These are phyloP conservation scores for Monosporozyma solicola DNA, from an alignment of 805 yeast genomes.

Conservation along the genomic window DNA sequence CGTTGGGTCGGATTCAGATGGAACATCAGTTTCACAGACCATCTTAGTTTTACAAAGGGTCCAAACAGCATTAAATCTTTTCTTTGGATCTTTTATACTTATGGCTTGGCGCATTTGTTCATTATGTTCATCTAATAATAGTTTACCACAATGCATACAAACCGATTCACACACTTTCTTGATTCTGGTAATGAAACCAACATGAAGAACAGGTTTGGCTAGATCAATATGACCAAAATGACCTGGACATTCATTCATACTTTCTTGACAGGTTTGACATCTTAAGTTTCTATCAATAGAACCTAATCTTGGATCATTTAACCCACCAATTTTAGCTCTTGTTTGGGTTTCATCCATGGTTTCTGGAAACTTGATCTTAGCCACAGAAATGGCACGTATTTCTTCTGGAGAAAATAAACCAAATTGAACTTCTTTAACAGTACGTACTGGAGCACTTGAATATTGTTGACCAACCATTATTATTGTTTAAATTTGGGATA, in stretches of 20 bases:
- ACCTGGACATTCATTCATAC: conserved; percentile 98
- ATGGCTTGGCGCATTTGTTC: conserved; percentile 75
- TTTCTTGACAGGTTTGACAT: conserved; percentile 99
- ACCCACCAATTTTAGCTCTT: conserved; percentile 92
- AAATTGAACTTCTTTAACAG: conserved; percentile 97
- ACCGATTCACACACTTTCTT: conserved; percentile 94
- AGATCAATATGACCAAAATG: conserved; percentile 98
- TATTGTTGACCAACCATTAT: conserved; percentile 60
- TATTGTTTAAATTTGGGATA: background rate
- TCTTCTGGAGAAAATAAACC: conserved; percentile 98
- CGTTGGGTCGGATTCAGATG: conserved; percentile 54
- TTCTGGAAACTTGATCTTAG: conserved; percentile 96
- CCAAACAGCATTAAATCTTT: conserved; percentile 97
- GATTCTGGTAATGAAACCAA: conserved; percentile 88
- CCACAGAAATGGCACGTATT: conserved; percentile 93
- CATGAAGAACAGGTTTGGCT: conserved; percentile 97
- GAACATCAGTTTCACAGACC: conserved; percentile 87
- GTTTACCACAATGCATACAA: conserved; percentile 97
- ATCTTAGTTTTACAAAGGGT: conserved; percentile 79
- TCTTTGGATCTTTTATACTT: conserved; percentile 85
- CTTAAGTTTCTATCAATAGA: conserved; percentile 94
- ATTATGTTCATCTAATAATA: conserved; percentile 70
- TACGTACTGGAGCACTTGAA: conserved; percentile 97
- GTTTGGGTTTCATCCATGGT: conserved; percentile 98
- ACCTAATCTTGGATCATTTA: conserved; percentile 94